phyloP scores from a whole-genome alignment of 106 monocot genomes.

The Gastrodia elata region DNA sequence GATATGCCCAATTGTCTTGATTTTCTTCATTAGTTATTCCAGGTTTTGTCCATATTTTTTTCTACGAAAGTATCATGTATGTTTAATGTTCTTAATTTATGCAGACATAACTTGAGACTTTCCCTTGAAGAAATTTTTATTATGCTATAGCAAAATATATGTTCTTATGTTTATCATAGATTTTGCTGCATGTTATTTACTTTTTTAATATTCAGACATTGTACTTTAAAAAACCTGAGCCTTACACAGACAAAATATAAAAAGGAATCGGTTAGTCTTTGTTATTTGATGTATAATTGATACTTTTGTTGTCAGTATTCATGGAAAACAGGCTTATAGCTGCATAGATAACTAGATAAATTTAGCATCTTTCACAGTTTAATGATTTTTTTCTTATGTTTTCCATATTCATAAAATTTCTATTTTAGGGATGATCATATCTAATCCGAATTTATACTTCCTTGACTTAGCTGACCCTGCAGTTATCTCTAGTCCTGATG shows the following conservation, averaged over 20 bases:
- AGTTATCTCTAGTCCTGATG: slow-evolving; percentile 82
- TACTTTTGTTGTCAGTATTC: not conserved
- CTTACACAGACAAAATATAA: not conserved
- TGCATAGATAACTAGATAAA: not conserved
- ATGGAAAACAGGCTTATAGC: not conserved
- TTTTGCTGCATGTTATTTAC: not conserved
- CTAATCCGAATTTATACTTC: not conserved
- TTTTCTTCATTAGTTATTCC: too few relatives aligned
- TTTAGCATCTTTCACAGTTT: not conserved
- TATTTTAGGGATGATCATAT: not conserved
- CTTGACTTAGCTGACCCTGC: slow-evolving; percentile 18
- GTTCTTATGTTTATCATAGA: not conserved
- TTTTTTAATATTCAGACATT: not conserved
- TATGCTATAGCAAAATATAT: not conserved
- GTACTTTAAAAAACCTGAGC: not conserved
- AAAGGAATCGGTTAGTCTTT: not conserved
- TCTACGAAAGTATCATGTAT: too few relatives aligned
- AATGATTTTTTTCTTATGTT: not conserved
- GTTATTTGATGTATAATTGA: not conserved
- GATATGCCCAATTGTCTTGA: too few relatives aligned
- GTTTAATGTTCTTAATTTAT: too few relatives aligned
- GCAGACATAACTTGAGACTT: too few relatives aligned
- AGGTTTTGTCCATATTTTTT: too few relatives aligned
- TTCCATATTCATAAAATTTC: not conserved
- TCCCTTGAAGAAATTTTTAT: not conserved